These are phyloP conservation scores for Calocera cornea DNA, from an alignment of 768 basidiomycete genomes.

Conservation along the genomic window DNA sequence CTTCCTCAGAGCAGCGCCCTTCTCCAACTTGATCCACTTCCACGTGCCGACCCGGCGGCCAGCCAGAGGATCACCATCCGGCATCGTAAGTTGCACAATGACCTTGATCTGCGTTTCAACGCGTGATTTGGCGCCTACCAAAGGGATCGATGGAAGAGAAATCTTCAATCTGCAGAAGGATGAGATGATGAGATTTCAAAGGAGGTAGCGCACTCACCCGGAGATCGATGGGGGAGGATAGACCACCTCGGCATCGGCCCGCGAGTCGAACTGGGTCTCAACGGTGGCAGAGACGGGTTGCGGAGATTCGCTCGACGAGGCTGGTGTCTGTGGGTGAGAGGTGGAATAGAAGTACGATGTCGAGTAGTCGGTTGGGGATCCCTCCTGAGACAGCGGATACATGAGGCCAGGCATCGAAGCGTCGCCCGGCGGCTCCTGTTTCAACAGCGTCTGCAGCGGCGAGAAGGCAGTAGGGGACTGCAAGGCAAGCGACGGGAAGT, in stretches of 20 bases:
- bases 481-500: not conserved
- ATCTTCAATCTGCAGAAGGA: slow-evolving; percentile 49
- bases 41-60: slow-evolving; percentile 56
- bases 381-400: not conserved
- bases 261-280: not conserved
- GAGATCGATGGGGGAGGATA: slow-evolving; percentile 5
- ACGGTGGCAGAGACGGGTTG: not conserved
- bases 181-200: not conserved
- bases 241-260: slow-evolving; percentile 3
- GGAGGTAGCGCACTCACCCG: not conserved
- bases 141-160: slow-evolving; percentile 70
- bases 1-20: slow-evolving; percentile 70
- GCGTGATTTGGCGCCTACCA: slow-evolving; percentile 72
- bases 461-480: not conserved
- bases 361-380: not conserved
- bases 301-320: slow-evolving; percentile 5
- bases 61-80: not conserved
- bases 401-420: not conserved
- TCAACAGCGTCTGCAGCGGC: not conserved
- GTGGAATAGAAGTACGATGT: slow-evolving; percentile 1
- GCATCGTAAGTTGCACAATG: slow-evolving; percentile 48
- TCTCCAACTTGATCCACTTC: slow-evolving; percentile 74
- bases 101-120: slow-evolving; percentile 93
- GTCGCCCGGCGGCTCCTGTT: not conserved
- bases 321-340: not conserved